Evolutionary conservation across 2,329 filamentous ascomycete genomes (phyloP).

Genomic region (Xenoacremonium recifei): DNA sequence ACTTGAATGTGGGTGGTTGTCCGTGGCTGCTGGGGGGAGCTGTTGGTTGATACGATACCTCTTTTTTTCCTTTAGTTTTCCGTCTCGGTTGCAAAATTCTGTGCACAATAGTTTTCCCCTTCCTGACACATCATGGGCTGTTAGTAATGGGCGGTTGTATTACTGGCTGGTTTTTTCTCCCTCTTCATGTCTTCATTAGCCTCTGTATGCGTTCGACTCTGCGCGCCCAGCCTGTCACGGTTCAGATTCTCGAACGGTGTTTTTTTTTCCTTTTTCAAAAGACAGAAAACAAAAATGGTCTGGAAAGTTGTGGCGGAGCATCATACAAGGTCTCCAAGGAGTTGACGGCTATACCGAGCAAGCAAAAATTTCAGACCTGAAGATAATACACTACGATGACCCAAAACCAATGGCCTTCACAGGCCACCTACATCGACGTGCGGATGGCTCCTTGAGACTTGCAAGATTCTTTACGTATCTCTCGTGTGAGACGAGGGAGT

Average conservation of each 20-base stretch:
- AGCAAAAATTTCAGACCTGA: slow-evolving; percentile 30
- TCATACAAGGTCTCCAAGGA: slow-evolving; percentile 23
- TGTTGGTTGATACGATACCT: slow-evolving; percentile 36
- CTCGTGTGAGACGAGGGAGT: not conserved
- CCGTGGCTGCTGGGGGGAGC: slow-evolving; percentile 23
- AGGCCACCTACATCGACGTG: too few relatives aligned
- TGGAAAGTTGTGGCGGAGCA: slow-evolving; percentile 20
- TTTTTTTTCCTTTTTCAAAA: slow-evolving; percentile 12
- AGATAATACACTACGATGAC: slow-evolving; percentile 40
- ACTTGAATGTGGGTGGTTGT: slow-evolving; percentile 21
- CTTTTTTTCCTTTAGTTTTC: slow-evolving; percentile 15
- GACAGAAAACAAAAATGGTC: slow-evolving; percentile 16
- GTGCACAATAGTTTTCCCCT: slow-evolving; percentile 34
- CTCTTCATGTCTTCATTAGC: slow-evolving; percentile 30
- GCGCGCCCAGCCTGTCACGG: slow-evolving; percentile 15
- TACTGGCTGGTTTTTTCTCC: slow-evolving; percentile 32
- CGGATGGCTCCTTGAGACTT: too few relatives aligned
- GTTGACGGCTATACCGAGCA: slow-evolving; percentile 33
- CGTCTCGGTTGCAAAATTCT: slow-evolving; percentile 30
- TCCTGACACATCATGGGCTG: slow-evolving; percentile 27
- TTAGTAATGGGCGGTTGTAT: slow-evolving; percentile 35
- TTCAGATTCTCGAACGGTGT: slow-evolving; percentile 6
- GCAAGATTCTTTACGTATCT: not conserved
- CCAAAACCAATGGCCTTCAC: slow-evolving; percentile 17
- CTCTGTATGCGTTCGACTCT: slow-evolving; percentile 23